phyloP scores from a whole-genome alignment of 179 eudicot genomes.

The Heliamphora pulchella region DNA sequence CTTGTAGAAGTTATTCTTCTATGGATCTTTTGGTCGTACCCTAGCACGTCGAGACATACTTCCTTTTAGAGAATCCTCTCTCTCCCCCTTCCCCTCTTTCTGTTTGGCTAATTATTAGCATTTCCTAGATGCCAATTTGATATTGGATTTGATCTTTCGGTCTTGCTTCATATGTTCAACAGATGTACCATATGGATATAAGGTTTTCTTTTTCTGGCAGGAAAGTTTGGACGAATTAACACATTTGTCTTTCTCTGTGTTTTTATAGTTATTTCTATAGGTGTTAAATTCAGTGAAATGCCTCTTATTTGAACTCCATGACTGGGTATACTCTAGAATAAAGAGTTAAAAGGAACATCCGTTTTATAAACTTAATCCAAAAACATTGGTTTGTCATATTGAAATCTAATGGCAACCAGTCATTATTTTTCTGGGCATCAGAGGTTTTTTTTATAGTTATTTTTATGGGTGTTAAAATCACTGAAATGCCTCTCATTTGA shows the following conservation, averaged over 20 bases:
- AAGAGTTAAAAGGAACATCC: background rate
- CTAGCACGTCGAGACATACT: background rate
- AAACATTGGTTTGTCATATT: background rate
- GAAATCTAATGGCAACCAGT: background rate
- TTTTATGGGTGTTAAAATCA: background rate
- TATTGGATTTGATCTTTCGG: background rate
- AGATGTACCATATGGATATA: background rate
- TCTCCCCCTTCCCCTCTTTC: too few relatives aligned
- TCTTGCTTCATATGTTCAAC: background rate
- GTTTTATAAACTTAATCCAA: background rate
- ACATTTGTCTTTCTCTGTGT: background rate
- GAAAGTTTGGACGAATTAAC: background rate
- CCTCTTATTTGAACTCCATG: background rate
- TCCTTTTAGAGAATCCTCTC: background rate
- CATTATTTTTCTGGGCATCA: background rate
- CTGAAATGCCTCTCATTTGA: background rate
- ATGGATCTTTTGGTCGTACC: background rate
- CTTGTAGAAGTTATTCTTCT: background rate
- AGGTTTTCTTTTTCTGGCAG: too few relatives aligned
- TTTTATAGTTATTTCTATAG: background rate
- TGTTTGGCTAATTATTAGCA: too few relatives aligned
- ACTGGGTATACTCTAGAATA: background rate
- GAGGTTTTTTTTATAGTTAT: background rate
- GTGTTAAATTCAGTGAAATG: constrained; percentile 5
- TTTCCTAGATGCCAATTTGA: background rate